These are phyloP conservation scores for Graphilbum ipis-grandicollis DNA, from an alignment of 2,329 filamentous ascomycete genomes.

Conservation along the genomic window DNA sequence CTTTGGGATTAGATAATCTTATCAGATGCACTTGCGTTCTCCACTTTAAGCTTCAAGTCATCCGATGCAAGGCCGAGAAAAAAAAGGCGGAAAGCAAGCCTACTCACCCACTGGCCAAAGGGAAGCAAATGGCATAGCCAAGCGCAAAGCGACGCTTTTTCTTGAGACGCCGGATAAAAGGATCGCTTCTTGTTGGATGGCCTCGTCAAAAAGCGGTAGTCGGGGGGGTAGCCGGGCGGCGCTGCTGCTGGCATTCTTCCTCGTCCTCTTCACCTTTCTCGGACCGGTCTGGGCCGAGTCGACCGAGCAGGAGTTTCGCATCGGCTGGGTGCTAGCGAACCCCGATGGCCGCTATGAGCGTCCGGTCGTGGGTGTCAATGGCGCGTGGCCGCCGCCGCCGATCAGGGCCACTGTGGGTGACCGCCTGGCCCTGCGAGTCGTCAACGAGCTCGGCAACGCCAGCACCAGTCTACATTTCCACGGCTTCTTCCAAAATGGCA, in stretches of 20 bases:
- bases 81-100: too few species aligned
- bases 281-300: conserved; percentile 14
- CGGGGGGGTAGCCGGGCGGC: too few species aligned
- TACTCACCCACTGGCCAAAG: too few species aligned
- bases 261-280: background rate
- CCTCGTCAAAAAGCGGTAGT: too few species aligned
- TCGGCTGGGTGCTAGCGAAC: conserved; percentile 53
- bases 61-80: background rate
- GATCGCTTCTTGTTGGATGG: too few species aligned
- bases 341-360: conserved; percentile 50
- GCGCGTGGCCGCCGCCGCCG: conserved; percentile 52
- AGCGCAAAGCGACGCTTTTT: too few species aligned
- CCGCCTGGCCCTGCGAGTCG: conserved; percentile 35
- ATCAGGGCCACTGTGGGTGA: conserved; percentile 48
- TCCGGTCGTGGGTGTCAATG: conserved; percentile 58
- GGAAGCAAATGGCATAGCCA: too few species aligned
- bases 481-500: conserved; percentile 49
- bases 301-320: conserved; percentile 45
- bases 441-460: conserved; percentile 44
- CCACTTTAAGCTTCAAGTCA: too few species aligned
- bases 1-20: background rate
- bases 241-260: too few species aligned
- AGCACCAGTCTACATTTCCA: conserved; percentile 52
- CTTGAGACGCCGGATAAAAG: too few species aligned
- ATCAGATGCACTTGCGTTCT: background rate